Evolutionary conservation across 495 filamentous ascomycete species (phyloP).

Genomic region (Penicillium crystallinum): DNA sequence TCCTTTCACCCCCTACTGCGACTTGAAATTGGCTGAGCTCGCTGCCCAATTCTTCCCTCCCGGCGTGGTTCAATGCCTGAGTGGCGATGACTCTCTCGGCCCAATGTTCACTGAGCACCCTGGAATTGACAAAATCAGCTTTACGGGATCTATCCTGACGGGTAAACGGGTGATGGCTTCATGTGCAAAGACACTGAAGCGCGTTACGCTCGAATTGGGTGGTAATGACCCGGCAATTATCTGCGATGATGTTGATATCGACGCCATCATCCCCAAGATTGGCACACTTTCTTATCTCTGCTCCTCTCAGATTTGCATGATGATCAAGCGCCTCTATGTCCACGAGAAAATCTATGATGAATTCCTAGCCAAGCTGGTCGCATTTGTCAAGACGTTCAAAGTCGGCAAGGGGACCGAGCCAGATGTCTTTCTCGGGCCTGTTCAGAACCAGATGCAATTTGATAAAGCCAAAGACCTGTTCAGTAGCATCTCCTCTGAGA

Average conservation of each 20-base stretch:
- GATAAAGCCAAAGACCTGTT: constrained; percentile 49
- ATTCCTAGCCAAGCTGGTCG: constrained; percentile 52
- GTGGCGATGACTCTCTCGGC: constrained; percentile 61
- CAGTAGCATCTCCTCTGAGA: constrained; percentile 42
- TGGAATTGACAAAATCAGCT: constrained; percentile 61
- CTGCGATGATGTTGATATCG: constrained; percentile 60
- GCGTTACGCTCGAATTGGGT: constrained; percentile 54
- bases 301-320: constrained; percentile 51
- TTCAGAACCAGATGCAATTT: constrained; percentile 58
- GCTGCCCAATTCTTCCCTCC: constrained; percentile 56
- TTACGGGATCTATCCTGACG: constrained; percentile 61
- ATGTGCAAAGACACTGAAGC: constrained; percentile 57
- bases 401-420: constrained; percentile 42
- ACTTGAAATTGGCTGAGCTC: constrained; percentile 59
- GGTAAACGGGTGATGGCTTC: constrained; percentile 60
- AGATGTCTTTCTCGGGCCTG: constrained; percentile 46
- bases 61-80: constrained; percentile 62
- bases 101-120: constrained; percentile 54
- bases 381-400: constrained; percentile 48
- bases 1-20: constrained; percentile 64
- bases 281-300: constrained; percentile 52
- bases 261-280: constrained; percentile 49
- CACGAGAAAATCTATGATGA: constrained; percentile 61
- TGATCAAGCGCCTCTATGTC: constrained; percentile 63
- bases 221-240: constrained; percentile 68